Evolutionary conservation across 2,329 filamentous ascomycete species (phyloP), one percentile per base, ranked within the genome.

Genomic region (Cladosporium sp.): DNA sequence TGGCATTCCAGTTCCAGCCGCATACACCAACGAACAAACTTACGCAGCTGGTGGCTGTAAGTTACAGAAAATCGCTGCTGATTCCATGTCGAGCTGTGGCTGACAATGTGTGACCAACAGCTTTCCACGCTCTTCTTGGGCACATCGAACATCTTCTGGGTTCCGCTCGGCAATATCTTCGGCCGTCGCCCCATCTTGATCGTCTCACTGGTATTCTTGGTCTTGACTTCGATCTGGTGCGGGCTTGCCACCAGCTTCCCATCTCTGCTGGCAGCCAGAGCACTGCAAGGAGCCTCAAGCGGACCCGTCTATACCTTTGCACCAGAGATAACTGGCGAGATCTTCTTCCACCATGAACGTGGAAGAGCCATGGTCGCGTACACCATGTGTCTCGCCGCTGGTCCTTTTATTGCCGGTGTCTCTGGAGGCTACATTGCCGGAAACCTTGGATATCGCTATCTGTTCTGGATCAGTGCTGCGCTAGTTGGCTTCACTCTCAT

Each of bases 281-380:
- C 71, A 1, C 64, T 78, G 34, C 75, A 75, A 64, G 75, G 74
- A 2, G 52, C 73, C 40, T 71, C 70, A 15, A 68, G 70, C 34
- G 71, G 70, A 1, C 69, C 73, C 3, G 71, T 73, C 7, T 74
- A 77, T 62, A 73, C 73, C 15, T 67, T 77, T 15, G 70, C 74
- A 8, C 74, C 75, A 6, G 73, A 73, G 63, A 69, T 75, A 9
- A 69, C 76, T 9, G 75, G 74, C 1, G 74, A 76, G 55, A 67
- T 75, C 2, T 76, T 76, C 63, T 78, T 76, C 57, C 69, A 76
- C 22, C 75, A 76, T 52, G 69, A 76, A 59, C 69, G 73, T 15
- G 75, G 75, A 39, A 68, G 75, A 45, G 74, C 73, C 3, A 72
- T 77, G 69, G 73, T 73, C 52, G 47, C 50, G 3, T 59, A 59